phyloP scores from a whole-genome alignment of 129 eudicot genomes.

The Ambrosia artemisiifolia region DNA sequence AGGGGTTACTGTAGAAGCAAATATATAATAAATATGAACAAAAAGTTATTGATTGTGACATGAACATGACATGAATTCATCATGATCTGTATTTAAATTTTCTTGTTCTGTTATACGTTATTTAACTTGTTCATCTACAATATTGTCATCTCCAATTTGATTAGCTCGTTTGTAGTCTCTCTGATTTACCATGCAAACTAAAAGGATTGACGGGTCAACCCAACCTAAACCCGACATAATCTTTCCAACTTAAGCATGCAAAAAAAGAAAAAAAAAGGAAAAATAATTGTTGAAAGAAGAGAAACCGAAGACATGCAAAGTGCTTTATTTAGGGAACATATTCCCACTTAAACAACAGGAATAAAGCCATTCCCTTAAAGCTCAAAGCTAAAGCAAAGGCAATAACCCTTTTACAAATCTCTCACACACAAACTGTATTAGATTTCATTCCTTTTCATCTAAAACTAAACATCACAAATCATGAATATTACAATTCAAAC shows the following conservation, averaged over 20 bases:
- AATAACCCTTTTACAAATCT: slow-evolving; percentile 25
- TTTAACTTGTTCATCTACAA: neutral
- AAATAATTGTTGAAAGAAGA: slow-evolving; percentile 29
- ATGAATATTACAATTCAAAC: slow-evolving; percentile 37
- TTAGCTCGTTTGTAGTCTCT: neutral
- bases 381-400: slow-evolving; percentile 43
- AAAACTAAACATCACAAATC: slow-evolving; percentile 28
- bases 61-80: too few species aligned
- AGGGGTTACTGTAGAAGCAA: too few species aligned
- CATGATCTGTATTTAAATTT: too few species aligned
- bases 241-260: slow-evolving; percentile 14
- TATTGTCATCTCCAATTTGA: neutral
- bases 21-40: too few species aligned
- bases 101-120: neutral
- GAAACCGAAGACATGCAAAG: slow-evolving; percentile 26
- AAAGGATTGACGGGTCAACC: neutral
- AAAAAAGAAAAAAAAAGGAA: neutral
- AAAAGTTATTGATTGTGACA: too few species aligned
- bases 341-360: slow-evolving; percentile 31
- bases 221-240: neutral
- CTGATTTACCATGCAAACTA: neutral
- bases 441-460: slow-evolving; percentile 38
- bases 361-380: slow-evolving; percentile 38
- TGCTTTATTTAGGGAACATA: slow-evolving; percentile 37
- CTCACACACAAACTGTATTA: slow-evolving; percentile 25